Conservation (phyloP, 2,329 filamentous ascomycete genomes). For the Thielaviopsis euricoi region DNA sequence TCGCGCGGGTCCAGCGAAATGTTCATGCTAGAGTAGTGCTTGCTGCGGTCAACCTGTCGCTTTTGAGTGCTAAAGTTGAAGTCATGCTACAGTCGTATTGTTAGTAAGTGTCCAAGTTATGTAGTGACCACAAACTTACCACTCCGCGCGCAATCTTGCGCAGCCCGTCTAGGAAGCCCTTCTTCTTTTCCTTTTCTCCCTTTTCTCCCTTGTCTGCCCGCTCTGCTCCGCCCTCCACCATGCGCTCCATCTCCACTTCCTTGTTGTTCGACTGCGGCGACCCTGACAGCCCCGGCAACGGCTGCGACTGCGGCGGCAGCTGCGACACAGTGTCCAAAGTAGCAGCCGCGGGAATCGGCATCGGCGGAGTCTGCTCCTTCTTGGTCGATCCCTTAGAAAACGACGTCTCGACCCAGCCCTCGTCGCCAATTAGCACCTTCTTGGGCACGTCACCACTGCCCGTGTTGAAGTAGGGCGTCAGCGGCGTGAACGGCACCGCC, state of each 20-base stretch:
- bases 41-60: neutral
- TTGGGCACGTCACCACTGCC: slow-evolving; percentile 18
- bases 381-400: slow-evolving; percentile 9
- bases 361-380: neutral
- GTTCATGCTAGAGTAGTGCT: slow-evolving; percentile 18
- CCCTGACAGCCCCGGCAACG: too few relatives aligned
- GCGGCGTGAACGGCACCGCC: slow-evolving; percentile 22
- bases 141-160: slow-evolving; percentile 38
- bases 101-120: too few relatives aligned
- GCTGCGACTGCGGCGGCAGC: too few relatives aligned
- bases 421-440: slow-evolving; percentile 37
- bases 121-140: too few relatives aligned
- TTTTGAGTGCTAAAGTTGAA: neutral
- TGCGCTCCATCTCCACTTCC: too few relatives aligned
- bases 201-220: slow-evolving; percentile 12
- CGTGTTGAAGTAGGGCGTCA: slow-evolving; percentile 27
- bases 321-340: too few relatives aligned
- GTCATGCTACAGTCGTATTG: neutral
- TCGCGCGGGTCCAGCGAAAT: slow-evolving; percentile 39
- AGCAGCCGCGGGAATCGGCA: too few relatives aligned
- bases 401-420: slow-evolving; percentile 39
- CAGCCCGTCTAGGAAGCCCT: slow-evolving; percentile 29
- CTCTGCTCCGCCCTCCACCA: neutral
- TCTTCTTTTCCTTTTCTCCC: slow-evolving; percentile 21
- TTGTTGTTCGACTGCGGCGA: too few relatives aligned